Evolutionary conservation across 257 asterid species (phyloP).

Genomic region (Voacanga thouarsii): DNA sequence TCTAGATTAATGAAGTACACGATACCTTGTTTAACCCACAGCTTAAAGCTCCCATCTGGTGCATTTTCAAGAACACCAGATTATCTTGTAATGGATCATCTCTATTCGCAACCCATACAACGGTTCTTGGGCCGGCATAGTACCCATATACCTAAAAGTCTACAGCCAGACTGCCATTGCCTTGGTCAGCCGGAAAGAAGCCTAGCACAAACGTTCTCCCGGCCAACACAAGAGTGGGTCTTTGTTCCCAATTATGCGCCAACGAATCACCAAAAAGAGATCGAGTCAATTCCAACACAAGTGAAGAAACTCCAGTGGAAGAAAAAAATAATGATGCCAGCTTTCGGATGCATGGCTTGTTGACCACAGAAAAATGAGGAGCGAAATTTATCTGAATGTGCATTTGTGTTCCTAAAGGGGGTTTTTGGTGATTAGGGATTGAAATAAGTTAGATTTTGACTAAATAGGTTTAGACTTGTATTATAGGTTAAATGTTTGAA

Average conservation of each 20-base stretch:
- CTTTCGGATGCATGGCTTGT: too few species aligned
- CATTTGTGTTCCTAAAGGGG: too few species aligned
- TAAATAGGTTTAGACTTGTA: too few species aligned
- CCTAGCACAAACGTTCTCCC: conserved; percentile 39
- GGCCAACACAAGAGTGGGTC: conserved; percentile 32
- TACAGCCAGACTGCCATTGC: too few species aligned
- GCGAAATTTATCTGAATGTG: background rate
- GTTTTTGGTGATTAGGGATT: too few species aligned
- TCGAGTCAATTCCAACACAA: conserved; percentile 33
- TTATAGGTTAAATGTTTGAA: too few species aligned
- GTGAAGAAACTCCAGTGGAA: background rate
- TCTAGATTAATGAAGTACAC: background rate
- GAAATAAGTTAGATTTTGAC: too few species aligned
- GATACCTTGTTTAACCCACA: background rate
- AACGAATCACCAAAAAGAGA: conserved; percentile 10
- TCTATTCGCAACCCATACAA: conserved; percentile 54
- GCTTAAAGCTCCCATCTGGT: conserved; percentile 33
- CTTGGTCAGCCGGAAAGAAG: conserved; percentile 26
- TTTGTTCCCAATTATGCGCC: background rate
- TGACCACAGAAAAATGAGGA: too few species aligned
- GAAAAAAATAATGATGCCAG: too few species aligned
- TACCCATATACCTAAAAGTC: conserved; percentile 51
- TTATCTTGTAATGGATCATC: background rate
- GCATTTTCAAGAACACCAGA: conserved; percentile 17
- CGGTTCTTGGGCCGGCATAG: conserved; percentile 15